Evolutionary conservation across 768 basidiomycete genomes (phyloP).

Genomic region (Leccinum rimulosum): DNA sequence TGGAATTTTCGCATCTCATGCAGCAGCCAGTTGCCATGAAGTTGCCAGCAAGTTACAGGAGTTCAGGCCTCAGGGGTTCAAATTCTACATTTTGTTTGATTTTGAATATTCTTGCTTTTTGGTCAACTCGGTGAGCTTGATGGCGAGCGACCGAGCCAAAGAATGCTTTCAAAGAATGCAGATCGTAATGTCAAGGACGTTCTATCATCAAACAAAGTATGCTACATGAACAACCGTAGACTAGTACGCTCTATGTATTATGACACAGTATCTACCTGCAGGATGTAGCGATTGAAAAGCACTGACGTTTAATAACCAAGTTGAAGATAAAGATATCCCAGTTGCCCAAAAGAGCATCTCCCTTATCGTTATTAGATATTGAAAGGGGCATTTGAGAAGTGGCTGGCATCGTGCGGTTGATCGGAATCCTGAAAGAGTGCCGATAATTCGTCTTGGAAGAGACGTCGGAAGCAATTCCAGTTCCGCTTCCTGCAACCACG

Average conservation of each 20-base stretch:
- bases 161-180: neutral
- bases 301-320: no score
- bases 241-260: neutral
- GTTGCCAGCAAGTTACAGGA: neutral
- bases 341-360: neutral
- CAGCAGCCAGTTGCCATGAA: neutral
- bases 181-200: neutral
- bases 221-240: neutral
- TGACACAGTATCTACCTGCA: neutral
- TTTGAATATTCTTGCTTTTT: neutral
- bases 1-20: neutral
- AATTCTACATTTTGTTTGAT: neutral
- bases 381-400: neutral
- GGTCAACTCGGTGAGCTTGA: no score
- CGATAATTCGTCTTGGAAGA: slow-evolving; percentile 8
- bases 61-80: neutral
- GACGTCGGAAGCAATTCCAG: neutral
- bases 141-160: neutral
- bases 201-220: neutral
- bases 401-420: neutral
- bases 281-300: neutral
- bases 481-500: slow-evolving; percentile 1
- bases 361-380: neutral
- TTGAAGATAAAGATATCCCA: neutral
- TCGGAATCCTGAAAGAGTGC: slow-evolving; percentile 7